Evolutionary conservation across 2,329 filamentous ascomycete genomes (phyloP).

Genomic region (Aureobasidium sp.): DNA sequence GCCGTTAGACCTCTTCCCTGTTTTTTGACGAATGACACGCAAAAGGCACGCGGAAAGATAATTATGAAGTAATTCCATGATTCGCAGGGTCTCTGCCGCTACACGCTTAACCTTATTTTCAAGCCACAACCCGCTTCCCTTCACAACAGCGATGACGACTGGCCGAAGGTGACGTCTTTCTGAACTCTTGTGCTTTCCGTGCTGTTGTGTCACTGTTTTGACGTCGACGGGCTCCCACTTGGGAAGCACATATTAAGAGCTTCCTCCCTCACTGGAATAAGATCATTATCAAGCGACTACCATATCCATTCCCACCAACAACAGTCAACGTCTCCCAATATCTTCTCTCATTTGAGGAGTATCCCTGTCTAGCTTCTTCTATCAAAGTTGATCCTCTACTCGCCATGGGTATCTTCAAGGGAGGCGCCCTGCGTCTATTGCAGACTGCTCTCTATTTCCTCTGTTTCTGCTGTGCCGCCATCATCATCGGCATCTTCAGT

Average conservation of each 20-base stretch:
- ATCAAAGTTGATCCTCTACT: not conserved
- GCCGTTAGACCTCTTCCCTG: not conserved
- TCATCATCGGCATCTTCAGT: constrained; percentile 63
- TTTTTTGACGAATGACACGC: not conserved
- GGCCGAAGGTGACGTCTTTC: not conserved
- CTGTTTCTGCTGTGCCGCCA: constrained; percentile 63
- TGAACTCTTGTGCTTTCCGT: not conserved
- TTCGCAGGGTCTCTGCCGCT: constrained; percentile 5
- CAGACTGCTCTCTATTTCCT: constrained; percentile 63
- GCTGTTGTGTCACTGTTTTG: not conserved
- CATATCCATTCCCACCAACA: not conserved
- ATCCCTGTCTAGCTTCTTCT: not conserved
- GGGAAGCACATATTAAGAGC: constrained; percentile 5
- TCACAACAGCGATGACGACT: not conserved
- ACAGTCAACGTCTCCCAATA: not conserved
- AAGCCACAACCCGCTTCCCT: constrained; percentile 1
- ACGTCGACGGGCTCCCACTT: not conserved
- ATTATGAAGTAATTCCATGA: constrained; percentile 10
- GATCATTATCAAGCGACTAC: constrained; percentile 4
- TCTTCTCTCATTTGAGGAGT: not conserved
- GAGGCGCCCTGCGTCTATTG: constrained; percentile 57
- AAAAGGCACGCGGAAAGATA: constrained; percentile 1
- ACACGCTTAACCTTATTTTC: constrained; percentile 3
- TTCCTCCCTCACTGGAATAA: not conserved
- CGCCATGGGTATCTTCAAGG: constrained; percentile 35